Conservation (phyloP, 148 eudicot species). For the Drosera capensis region DNA sequence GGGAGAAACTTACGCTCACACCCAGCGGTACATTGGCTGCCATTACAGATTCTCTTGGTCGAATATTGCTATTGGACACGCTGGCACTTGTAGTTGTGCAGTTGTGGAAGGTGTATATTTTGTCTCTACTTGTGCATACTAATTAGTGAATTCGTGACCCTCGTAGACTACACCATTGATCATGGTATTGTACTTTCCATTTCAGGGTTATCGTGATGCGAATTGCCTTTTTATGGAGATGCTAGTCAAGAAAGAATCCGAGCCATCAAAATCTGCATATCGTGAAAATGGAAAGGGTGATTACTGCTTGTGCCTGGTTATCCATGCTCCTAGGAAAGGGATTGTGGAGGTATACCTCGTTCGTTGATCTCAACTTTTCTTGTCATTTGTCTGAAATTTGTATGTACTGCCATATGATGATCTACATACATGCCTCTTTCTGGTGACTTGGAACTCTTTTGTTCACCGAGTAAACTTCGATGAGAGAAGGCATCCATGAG, state of each 20-base stretch:
- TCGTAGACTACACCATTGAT: neutral
- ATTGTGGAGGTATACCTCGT: slow-evolving; percentile 98
- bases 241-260: slow-evolving; percentile 47
- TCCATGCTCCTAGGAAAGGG: slow-evolving; percentile 93
- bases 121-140: neutral
- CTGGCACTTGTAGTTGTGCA: slow-evolving; percentile 92
- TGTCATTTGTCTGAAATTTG: neutral
- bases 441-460: too few relatives aligned
- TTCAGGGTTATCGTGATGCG: slow-evolving; percentile 92
- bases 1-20: slow-evolving; percentile 86
- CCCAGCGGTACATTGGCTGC: slow-evolving; percentile 99
- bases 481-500: neutral
- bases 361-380: neutral
- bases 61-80: slow-evolving; percentile 82
- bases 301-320: slow-evolving; percentile 81
- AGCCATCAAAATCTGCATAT: slow-evolving; percentile 24
- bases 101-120: slow-evolving; percentile 64
- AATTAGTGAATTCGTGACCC: neutral
- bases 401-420: neutral
- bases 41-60: slow-evolving; percentile 96
- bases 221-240: slow-evolving; percentile 85
- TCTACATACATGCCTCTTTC: neutral
- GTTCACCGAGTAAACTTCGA: too few relatives aligned
- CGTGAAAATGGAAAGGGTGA: slow-evolving; percentile 48
- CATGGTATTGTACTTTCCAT: neutral